Base-by-base conservation (phyloP, 306 rosid species). In the Phaseolus lunatus region DNA sequence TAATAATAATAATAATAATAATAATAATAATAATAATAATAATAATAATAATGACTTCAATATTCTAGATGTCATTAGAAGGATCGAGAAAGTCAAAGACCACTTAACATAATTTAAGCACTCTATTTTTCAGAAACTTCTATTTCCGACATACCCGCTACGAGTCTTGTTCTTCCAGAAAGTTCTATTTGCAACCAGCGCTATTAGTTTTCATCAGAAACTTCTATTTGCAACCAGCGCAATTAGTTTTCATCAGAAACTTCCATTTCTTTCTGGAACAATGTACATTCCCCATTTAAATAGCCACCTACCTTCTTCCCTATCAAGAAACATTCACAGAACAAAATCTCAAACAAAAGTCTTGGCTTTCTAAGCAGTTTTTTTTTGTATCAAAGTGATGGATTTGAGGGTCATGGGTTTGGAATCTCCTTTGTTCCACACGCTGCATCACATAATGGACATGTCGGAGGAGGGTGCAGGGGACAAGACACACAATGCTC, bases 251-350 rank as follows among this genome's bases (percentile, higher is more conserved):
- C 20, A 67, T 65, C 58, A 81, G 84, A 81, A 81, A 35, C 58
- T 67, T 81, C 80, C 2, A 50, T 61, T 9, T 73, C 85, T 57
- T 68, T 26, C 70, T 33, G 7, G 78, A 43, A 59, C 9, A 1
- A 56, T 9, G 13, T 1, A 23, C 4, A 0, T 0, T 33, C 3
- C 31, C n/a, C 56, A 1, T 12, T 3, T 54, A 72, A 53, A 68
- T 5, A 20, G 0, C 53, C 19, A 41, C 12, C 69, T 16, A 19
- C 3, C 19, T 7, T 3, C 5, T 63, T 2, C n/a, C 41, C 1
- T 7, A 6, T 8, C 39, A 33, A 1, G 3, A 37, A 37, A 7
- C 9, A 37, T 37, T 2, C 7, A 33, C 43, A 37, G 8, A 8
- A 37, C 5, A 16, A 2, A 65, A n/a, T n/a, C 3, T 2, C 19